These are phyloP conservation scores for Artemisia argyi DNA, from an alignment of 129 eudicot species.

Conservation along the genomic window DNA sequence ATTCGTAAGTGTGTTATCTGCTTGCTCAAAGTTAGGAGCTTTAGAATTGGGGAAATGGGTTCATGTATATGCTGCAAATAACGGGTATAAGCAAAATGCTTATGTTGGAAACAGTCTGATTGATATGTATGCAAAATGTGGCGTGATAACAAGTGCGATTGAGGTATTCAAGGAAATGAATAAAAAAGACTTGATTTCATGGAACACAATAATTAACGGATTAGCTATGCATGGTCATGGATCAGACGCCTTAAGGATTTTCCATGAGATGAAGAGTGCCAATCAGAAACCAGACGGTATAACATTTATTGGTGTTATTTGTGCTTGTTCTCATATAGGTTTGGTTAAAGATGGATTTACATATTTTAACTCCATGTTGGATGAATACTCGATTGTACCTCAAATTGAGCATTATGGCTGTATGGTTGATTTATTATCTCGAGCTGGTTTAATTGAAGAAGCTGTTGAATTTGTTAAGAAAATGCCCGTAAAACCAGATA, in stretches of 20 bases:
- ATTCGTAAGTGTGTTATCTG: conserved; percentile 54
- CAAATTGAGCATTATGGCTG: conserved; percentile 83
- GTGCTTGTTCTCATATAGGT: conserved; percentile 87
- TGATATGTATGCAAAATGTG: conserved; percentile 91
- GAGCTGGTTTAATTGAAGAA: conserved; percentile 65
- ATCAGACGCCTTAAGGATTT: conserved; percentile 47
- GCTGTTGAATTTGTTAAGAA: conserved; percentile 52
- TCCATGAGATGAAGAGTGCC: conserved; percentile 48
- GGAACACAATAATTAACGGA: conserved; percentile 72
- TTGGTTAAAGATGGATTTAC: conserved; percentile 52
- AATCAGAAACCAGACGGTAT: conserved; percentile 67
- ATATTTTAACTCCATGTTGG: conserved; percentile 54
- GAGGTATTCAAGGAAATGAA: conserved; percentile 47
- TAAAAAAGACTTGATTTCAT: conserved; percentile 67
- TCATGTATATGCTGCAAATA: conserved; percentile 52
- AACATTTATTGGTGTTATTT: conserved; percentile 62
- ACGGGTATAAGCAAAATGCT: conserved; percentile 48
- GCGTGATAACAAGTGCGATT: conserved; percentile 53
- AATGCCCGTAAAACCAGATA: conserved; percentile 69
- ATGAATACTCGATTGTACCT: conserved; percentile 48
- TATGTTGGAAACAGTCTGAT: conserved; percentile 59
- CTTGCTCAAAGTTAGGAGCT: conserved; percentile 82
- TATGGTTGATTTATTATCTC: conserved; percentile 67
- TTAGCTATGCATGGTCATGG: conserved; percentile 82
- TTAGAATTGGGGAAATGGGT: conserved; percentile 81